Evolutionary conservation across 345 rosid genomes (phyloP).

Genomic region (Gossypioides kirkii): DNA sequence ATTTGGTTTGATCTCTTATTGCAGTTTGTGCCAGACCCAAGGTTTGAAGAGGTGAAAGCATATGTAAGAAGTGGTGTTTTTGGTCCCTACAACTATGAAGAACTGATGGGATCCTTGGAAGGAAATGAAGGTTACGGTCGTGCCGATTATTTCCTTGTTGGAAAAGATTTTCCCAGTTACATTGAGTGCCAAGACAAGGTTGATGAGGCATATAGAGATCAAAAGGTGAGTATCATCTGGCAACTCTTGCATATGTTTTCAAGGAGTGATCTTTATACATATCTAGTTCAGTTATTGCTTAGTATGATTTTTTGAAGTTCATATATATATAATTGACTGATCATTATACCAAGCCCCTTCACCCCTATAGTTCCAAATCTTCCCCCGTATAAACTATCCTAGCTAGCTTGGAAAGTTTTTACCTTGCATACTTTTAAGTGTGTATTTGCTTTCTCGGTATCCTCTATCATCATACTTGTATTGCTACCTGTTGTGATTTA

Average conservation of each 20-base stretch:
- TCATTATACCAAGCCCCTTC: no score
- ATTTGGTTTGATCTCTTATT: not conserved
- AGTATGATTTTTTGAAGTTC: no score
- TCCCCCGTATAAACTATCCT: no score
- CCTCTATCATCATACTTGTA: no score
- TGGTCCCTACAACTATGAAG: constrained; percentile 55
- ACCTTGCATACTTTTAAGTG: no score
- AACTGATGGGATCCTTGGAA: constrained; percentile 67
- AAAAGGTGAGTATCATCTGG: constrained; percentile 10
- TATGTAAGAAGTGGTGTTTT: constrained; percentile 58
- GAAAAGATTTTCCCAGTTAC: constrained; percentile 56
- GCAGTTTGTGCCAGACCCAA: constrained; percentile 66
- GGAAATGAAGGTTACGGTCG: constrained; percentile 74
- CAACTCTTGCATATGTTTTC: not conserved
- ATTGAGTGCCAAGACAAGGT: constrained; percentile 55
- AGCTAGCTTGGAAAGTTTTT: no score
- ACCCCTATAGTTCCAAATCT: no score
- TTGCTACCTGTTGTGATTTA: not conserved
- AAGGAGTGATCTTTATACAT: not conserved
- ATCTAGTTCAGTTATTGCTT: no score
- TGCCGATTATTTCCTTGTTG: constrained; percentile 74
- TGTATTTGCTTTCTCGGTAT: not conserved
- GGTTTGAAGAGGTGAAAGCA: constrained; percentile 70
- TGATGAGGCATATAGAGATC: constrained; percentile 48
- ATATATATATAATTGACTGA: no score